phyloP scores from a whole-genome alignment of 1,284 basidiomycete genomes.

The Sanghuangporus baumii region DNA sequence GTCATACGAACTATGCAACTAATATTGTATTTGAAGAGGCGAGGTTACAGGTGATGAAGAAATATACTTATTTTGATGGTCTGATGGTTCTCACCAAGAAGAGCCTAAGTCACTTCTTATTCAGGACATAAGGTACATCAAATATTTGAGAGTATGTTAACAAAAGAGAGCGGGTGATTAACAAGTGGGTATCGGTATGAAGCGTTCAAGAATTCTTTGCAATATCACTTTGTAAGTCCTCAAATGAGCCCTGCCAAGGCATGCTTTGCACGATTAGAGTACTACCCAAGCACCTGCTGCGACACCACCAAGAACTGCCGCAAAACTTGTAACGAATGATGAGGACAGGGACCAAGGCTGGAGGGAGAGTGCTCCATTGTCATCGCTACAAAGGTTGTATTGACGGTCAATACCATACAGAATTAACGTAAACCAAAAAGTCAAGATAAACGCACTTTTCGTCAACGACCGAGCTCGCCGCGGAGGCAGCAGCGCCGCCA shows the following conservation, averaged over 20 bases:
- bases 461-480: conserved; percentile 25
- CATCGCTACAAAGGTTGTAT: neutral
- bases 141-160: no score
- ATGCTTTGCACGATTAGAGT: conserved; percentile 27
- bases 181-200: neutral
- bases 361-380: neutral
- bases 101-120: no score
- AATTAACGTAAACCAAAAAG: conserved; percentile 1
- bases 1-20: no score
- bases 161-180: neutral
- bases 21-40: no score
- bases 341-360: conserved; percentile 25
- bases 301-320: conserved; percentile 39
- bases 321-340: conserved; percentile 35
- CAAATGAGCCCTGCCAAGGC: neutral
- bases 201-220: neutral
- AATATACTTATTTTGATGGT: no score
- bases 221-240: neutral
- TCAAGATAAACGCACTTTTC: neutral
- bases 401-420: neutral
- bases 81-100: no score
- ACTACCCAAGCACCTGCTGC: conserved; percentile 35
- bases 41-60: no score
- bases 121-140: no score
- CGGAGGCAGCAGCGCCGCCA: conserved; percentile 10